phyloP scores from a whole-genome alignment of 2,329 filamentous ascomycete species.

The Xylariaceae sp. region DNA sequence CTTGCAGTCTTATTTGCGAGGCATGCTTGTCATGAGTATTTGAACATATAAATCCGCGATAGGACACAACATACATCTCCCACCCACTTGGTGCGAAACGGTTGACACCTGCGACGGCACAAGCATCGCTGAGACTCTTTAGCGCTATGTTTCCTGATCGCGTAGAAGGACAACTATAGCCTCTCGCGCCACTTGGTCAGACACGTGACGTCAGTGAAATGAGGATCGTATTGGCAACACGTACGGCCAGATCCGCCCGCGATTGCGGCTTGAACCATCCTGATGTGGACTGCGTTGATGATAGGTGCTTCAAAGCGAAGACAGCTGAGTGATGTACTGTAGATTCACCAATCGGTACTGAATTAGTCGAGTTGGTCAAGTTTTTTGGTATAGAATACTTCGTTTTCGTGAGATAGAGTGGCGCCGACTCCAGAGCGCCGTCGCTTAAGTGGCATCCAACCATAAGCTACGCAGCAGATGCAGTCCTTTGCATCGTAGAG shows the following conservation, averaged over 20 bases:
- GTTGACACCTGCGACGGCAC: constrained; percentile 55
- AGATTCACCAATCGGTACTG: no score
- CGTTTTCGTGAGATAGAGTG: no score
- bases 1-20: no score
- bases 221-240: constrained; percentile 7
- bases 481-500: no score
- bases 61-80: constrained; percentile 25
- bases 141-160: constrained; percentile 40
- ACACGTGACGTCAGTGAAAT: not conserved
- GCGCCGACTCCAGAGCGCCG: no score
- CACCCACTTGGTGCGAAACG: constrained; percentile 62
- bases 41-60: not conserved
- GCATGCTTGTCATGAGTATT: not conserved
- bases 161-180: constrained; percentile 45
- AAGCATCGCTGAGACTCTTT: constrained; percentile 55
- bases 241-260: constrained; percentile 44
- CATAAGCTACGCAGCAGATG: no score
- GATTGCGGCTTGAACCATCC: constrained; percentile 43
- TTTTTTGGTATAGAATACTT: no score
- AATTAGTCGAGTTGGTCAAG: no score
- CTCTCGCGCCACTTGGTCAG: constrained; percentile 41
- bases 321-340: no score
- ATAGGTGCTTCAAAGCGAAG: no score
- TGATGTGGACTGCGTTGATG: no score
- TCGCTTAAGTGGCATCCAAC: no score